Percentiles rank a stretch among this genome's conserved stretches.
phyloP scores from a whole-genome alignment of 179 eudicot species.

The Heliamphora pulchella region DNA sequence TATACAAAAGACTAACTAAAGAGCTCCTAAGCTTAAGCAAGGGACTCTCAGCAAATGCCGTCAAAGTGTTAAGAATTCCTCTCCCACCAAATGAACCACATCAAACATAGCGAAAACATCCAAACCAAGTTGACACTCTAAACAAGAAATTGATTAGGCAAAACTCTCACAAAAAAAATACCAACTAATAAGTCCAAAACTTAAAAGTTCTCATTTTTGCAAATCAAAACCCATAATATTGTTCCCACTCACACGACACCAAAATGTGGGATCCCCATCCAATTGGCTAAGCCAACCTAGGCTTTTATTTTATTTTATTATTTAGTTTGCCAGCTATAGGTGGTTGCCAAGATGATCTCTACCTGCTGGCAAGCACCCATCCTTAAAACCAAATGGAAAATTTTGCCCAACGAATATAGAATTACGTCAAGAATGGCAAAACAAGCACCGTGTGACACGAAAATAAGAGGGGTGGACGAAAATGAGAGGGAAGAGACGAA shows the following conservation, averaged over 20 bases:
- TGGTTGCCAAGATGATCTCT: constrained; percentile 3
- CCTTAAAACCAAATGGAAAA: neutral
- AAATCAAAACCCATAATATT: neutral
- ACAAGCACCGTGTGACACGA: too few relatives aligned
- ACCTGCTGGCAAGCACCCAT: neutral
- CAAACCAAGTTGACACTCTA: neutral
- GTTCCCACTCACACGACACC: neutral
- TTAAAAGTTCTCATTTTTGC: neutral
- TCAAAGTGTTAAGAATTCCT: too few relatives aligned
- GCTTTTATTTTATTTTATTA: neutral
- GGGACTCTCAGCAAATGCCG: too few relatives aligned
- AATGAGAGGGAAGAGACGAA: too few relatives aligned
- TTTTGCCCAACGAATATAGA: too few relatives aligned
- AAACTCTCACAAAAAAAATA: neutral
- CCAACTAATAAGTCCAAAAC: too few relatives aligned
- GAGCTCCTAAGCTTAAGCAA: too few relatives aligned
- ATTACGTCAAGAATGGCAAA: too few relatives aligned
- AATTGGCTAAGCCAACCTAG: neutral
- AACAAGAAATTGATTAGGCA: neutral
- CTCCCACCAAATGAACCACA: too few relatives aligned
- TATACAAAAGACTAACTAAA: too few relatives aligned
- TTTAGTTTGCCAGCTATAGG: neutral
- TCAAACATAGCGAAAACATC: too few relatives aligned
- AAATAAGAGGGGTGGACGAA: too few relatives aligned
- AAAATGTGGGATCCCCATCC: neutral